A percentile compares a stretch with the other conserved stretches of the same genome.
Evolutionary conservation across 208 protist genomes (phyloP).

Genomic region (Crithidia brevicula): DNA sequence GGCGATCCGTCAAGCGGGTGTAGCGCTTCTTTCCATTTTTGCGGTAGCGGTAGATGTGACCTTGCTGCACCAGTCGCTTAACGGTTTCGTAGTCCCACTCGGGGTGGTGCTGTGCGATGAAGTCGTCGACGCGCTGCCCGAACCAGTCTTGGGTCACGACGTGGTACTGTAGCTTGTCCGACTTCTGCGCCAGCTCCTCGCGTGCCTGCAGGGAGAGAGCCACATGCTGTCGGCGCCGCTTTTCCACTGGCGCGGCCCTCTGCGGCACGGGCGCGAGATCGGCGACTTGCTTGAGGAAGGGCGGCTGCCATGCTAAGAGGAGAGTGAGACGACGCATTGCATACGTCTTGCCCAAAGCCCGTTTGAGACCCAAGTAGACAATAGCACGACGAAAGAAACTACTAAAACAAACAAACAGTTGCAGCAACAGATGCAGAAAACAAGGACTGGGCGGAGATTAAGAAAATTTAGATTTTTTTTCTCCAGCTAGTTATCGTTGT

Average conservation of each 20-base stretch:
- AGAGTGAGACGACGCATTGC: conserved; percentile 25
- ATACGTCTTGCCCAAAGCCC: too few species aligned
- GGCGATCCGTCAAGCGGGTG: conserved; percentile 83
- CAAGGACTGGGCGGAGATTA: too few species aligned
- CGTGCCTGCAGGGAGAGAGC: conserved; percentile 78
- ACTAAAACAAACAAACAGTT: background rate
- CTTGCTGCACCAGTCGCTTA: conserved; percentile 80
- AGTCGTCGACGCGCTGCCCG: conserved; percentile 87
- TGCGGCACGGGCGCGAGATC: conserved; percentile 29
- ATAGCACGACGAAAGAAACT: conserved; percentile 5
- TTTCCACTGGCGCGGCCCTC: conserved; percentile 39
- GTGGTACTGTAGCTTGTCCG: conserved; percentile 78
- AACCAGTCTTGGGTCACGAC: conserved; percentile 90
- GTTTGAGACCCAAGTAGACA: conserved; percentile 9
- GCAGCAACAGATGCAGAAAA: background rate
- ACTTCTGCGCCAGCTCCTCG: conserved; percentile 56
- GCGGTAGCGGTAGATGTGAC: conserved; percentile 89
- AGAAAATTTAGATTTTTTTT: too few species aligned
- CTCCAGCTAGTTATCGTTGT: too few species aligned
- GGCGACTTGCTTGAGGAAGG: conserved; percentile 48
- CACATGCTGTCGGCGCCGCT: conserved; percentile 52
- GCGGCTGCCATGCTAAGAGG: conserved; percentile 42
- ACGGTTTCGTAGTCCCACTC: conserved; percentile 88
- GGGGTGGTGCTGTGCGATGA: conserved; percentile 80
- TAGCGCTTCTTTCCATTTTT: conserved; percentile 90